Evolutionary conservation across 2,329 filamentous ascomycete genomes (phyloP).

Genomic region (Fusarium sp.): DNA sequence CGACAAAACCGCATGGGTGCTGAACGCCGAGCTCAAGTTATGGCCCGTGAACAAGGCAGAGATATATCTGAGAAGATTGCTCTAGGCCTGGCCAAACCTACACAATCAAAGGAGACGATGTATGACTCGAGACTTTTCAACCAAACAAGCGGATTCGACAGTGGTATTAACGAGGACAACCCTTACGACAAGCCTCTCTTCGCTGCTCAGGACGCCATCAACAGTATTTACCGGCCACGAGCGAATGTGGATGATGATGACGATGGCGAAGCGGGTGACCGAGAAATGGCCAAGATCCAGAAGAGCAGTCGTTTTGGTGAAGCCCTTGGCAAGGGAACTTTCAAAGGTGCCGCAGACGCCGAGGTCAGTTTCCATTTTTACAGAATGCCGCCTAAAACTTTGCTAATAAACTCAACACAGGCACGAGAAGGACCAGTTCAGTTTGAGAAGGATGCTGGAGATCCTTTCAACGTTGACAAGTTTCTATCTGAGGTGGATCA

Average conservation of each 20-base stretch:
- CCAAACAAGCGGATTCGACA: conserved; percentile 88
- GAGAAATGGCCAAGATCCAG: conserved; percentile 87
- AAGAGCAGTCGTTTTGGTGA: conserved; percentile 86
- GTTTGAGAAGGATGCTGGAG: conserved; percentile 87
- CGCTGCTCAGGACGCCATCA: conserved; percentile 93
- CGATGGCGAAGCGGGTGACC: conserved; percentile 80
- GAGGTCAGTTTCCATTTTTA: conserved; percentile 65
- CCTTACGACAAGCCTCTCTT: conserved; percentile 97
- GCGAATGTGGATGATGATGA: conserved; percentile 80
- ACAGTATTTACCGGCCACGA: conserved; percentile 88
- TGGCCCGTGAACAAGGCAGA: conserved; percentile 94
- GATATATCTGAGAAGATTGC: conserved; percentile 98
- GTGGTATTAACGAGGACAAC: conserved; percentile 97
- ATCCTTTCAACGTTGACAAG: conserved; percentile 94
- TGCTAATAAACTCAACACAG: conserved; percentile 54
- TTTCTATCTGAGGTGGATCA: conserved; percentile 85
- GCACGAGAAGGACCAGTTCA: conserved; percentile 90
- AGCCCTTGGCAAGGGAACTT: conserved; percentile 87
- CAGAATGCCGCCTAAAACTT: neutral
- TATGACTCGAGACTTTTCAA: conserved; percentile 97
- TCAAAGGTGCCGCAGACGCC: conserved; percentile 84
- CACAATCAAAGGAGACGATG: conserved; percentile 91
- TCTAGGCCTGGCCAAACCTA: conserved; percentile 92
- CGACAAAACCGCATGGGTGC: conserved; percentile 96
- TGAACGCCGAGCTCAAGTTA: conserved; percentile 88